Evolutionary conservation across 2,329 filamentous ascomycete genomes (phyloP), one percentile per base, ranked within the genome.

Genomic region (Parafenestella ontariensis): DNA sequence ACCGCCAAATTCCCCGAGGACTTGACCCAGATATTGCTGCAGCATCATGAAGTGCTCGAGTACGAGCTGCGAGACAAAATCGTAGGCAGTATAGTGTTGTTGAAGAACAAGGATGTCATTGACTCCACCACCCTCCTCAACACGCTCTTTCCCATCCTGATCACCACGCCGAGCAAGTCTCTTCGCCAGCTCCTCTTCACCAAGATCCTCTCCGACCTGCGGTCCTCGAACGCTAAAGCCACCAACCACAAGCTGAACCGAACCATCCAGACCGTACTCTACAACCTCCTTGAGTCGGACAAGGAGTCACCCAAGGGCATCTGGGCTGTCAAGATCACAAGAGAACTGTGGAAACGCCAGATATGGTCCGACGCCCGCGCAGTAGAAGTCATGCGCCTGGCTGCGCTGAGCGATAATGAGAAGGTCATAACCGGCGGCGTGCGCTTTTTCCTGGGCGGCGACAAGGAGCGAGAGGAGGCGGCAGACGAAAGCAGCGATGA

Each of bases 381-480:
- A 0, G 95, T 98, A n/a, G 92, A 96, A 69, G 91, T 98, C 62
- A 98, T 99, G 93, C 96, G 96, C 78, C 90, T 96, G 77, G 92
- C 94, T 0, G 88, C 89, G 49, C 79, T 99, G 52, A 87, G 91
- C 3, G 89, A 96, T 46, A 96, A 97, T 65, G 91, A 96, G 67
- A 99, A 99, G 78, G 92, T 98, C 3, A 86, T 95, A 23, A 82
- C 90, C 5, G 91, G 92, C 15, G 93, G 91, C 40, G 91, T 96
- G 13, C 86, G 92, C 21, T 99, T 98, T 81, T 99, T 99, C 80
- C 83, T 99, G 0, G 95, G 95, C 21, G 93, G 93, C 29, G 95
- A 99, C 75, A 94, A 96, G 76, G 95, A 98, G 77, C 87, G 93
- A 63, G 95, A 99, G 74, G 94, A 97, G 66, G 82, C 91, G 1